These are phyloP conservation scores for Fusarium xyrophilum DNA, from an alignment of 2,329 filamentous ascomycete species.

Conservation along the genomic window DNA sequence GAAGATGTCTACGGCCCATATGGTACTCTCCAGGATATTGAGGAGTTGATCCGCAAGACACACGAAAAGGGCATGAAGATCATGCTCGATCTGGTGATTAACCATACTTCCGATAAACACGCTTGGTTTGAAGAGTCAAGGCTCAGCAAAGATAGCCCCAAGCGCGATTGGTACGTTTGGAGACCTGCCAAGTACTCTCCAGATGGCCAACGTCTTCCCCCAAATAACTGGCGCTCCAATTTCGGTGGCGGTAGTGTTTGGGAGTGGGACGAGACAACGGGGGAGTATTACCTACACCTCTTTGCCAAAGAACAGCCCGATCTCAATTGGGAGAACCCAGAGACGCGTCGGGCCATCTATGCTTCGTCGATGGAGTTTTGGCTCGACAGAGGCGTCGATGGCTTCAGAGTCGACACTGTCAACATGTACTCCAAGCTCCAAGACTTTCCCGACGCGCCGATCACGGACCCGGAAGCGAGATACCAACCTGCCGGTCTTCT, in stretches of 20 bases:
- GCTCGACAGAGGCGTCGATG: slow-evolving; percentile 75
- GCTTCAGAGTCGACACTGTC: slow-evolving; percentile 78
- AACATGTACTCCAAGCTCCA: slow-evolving; percentile 74
- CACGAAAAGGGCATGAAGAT: slow-evolving; percentile 35
- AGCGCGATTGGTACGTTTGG: slow-evolving; percentile 70
- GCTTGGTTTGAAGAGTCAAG: slow-evolving; percentile 39
- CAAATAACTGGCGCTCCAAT: slow-evolving; percentile 76
- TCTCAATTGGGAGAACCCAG: slow-evolving; percentile 81
- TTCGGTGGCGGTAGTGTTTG: slow-evolving; percentile 68
- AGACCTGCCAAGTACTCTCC: slow-evolving; percentile 56
- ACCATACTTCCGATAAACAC: slow-evolving; percentile 38
- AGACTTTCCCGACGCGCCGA: slow-evolving; percentile 64
- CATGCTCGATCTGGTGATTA: slow-evolving; percentile 39
- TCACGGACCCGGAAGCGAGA: slow-evolving; percentile 54
- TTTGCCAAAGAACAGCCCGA: slow-evolving; percentile 81
- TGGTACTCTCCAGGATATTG: slow-evolving; percentile 38
- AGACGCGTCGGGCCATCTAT: slow-evolving; percentile 73
- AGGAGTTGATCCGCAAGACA: slow-evolving; percentile 35
- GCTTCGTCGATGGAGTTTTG: slow-evolving; percentile 78
- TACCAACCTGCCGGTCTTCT: slow-evolving; percentile 62
- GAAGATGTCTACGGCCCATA: slow-evolving; percentile 38
- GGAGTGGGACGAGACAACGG: slow-evolving; percentile 75
- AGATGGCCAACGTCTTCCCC: slow-evolving; percentile 69
- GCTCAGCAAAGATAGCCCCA: slow-evolving; percentile 25
- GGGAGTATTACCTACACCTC: slow-evolving; percentile 78